Percentiles rank a stretch among this genome's conserved stretches.
Conservation (phyloP, 371 early-diverging fungal genomes). For the Entomophthora muscae region DNA sequence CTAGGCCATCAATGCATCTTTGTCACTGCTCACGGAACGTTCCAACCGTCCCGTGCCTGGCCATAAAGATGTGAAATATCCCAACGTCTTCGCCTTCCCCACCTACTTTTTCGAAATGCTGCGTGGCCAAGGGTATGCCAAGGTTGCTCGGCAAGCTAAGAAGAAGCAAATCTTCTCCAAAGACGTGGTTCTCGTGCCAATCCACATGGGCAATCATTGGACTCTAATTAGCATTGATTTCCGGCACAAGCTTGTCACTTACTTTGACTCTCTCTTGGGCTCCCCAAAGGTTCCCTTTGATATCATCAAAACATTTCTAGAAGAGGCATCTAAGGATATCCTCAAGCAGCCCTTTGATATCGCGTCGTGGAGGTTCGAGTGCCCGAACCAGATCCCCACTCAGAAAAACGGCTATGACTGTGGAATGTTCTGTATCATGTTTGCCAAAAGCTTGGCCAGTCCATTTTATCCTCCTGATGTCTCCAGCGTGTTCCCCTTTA, state of each 20-base stretch:
- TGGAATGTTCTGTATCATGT: background rate
- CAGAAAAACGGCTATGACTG: background rate
- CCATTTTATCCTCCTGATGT: background rate
- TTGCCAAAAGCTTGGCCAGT: background rate
- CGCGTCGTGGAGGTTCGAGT: background rate
- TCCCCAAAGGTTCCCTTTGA: background rate
- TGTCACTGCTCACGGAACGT: background rate
- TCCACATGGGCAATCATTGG: background rate
- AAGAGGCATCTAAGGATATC: background rate
- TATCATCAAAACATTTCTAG: background rate
- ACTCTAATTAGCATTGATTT: background rate
- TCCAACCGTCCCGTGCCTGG: background rate
- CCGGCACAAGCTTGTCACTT: background rate
- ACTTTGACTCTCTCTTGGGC: background rate
- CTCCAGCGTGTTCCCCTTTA: background rate
- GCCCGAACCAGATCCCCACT: background rate
- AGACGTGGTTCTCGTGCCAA: background rate
- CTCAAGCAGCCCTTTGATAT: background rate
- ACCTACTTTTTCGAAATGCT: background rate
- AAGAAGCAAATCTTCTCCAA: background rate
- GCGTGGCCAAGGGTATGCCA: background rate
- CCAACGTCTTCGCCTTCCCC: background rate
- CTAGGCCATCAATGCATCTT: background rate
- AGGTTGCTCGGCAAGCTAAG: background rate
- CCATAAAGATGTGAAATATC: background rate